Conservation (phyloP, 2,329 filamentous ascomycete genomes). For the Neocatenulostroma microsporum region DNA sequence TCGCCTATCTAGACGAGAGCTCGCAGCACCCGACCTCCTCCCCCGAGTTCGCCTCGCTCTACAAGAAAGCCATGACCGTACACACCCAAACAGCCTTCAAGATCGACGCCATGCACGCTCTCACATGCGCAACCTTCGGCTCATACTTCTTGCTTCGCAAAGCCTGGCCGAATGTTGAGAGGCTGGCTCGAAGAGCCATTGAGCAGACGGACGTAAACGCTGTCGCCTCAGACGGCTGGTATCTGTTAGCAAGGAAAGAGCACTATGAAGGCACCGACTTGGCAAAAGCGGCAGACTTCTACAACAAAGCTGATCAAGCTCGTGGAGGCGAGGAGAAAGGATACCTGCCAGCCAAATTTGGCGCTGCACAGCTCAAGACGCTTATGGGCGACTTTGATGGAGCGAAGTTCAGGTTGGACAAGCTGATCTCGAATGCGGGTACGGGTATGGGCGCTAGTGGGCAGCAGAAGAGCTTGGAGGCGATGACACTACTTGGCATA, state of each 20-base stretch:
- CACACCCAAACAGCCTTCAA: slow-evolving; percentile 94
- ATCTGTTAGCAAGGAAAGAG: slow-evolving; percentile 82
- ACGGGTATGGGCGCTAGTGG: slow-evolving; percentile 42
- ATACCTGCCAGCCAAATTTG: slow-evolving; percentile 90
- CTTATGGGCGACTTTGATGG: slow-evolving; percentile 77
- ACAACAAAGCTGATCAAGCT: slow-evolving; percentile 82
- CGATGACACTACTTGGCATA: slow-evolving; percentile 84
- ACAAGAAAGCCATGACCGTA: slow-evolving; percentile 89
- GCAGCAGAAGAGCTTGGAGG: slow-evolving; percentile 72
- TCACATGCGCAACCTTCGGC: slow-evolving; percentile 86
- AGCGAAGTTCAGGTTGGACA: slow-evolving; percentile 87
- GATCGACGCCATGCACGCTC: slow-evolving; percentile 78
- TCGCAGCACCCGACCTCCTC: slow-evolving; percentile 75
- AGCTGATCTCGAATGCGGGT: slow-evolving; percentile 54
- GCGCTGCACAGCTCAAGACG: slow-evolving; percentile 80
- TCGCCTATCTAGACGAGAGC: slow-evolving; percentile 84
- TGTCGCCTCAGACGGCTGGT: slow-evolving; percentile 96
- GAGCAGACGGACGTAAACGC: slow-evolving; percentile 94
- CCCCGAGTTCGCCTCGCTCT: slow-evolving; percentile 73
- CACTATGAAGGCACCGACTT: slow-evolving; percentile 67
- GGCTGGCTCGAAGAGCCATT: slow-evolving; percentile 83
- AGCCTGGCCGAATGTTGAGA: slow-evolving; percentile 71
- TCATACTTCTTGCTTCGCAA: slow-evolving; percentile 82
- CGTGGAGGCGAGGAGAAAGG: slow-evolving; percentile 85
- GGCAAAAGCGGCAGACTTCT: slow-evolving; percentile 73